These are phyloP conservation scores for Diaporthe helianthi DNA, from an alignment of 2,329 filamentous ascomycete species.

Conservation along the genomic window DNA sequence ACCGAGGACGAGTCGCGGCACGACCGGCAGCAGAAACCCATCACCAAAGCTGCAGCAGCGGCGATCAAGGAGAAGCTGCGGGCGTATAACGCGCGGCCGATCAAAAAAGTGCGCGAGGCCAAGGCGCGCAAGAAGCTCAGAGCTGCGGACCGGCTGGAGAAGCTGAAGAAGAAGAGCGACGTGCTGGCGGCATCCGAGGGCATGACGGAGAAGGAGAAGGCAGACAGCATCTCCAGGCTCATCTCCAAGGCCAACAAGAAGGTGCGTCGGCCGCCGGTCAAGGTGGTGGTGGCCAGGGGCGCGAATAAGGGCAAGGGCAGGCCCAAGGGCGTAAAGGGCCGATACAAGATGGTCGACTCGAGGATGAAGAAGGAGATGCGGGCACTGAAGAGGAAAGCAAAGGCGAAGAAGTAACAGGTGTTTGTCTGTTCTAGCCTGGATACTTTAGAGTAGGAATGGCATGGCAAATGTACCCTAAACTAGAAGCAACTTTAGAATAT, in stretches of 20 bases:
- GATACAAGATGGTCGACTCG: conserved; percentile 96
- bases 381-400: conserved; percentile 78
- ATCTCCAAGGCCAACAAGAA: conserved; percentile 84
- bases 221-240: conserved; percentile 79
- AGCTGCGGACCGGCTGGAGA: conserved; percentile 88
- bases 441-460: too few species aligned
- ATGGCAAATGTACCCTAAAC: neutral
- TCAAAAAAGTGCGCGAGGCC: conserved; percentile 98
- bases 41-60: conserved; percentile 84
- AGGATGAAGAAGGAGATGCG: conserved; percentile 96
- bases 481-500: neutral
- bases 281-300: conserved; percentile 87
- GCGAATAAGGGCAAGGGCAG: conserved; percentile 43
- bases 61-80: conserved; percentile 96
- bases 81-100: conserved; percentile 91
- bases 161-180: conserved; percentile 96
- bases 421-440: neutral
- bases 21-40: conserved; percentile 85
- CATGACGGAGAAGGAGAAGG: conserved; percentile 96
- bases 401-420: conserved; percentile 62
- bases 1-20: conserved; percentile 88
- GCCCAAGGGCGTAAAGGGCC: conserved; percentile 34
- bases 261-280: conserved; percentile 83
- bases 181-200: conserved; percentile 87
- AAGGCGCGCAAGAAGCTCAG: conserved; percentile 98